Evolutionary conservation across 257 asterid genomes (phyloP), one percentile per base, ranked within the genome.

Genomic region (Solanum rostratum): DNA sequence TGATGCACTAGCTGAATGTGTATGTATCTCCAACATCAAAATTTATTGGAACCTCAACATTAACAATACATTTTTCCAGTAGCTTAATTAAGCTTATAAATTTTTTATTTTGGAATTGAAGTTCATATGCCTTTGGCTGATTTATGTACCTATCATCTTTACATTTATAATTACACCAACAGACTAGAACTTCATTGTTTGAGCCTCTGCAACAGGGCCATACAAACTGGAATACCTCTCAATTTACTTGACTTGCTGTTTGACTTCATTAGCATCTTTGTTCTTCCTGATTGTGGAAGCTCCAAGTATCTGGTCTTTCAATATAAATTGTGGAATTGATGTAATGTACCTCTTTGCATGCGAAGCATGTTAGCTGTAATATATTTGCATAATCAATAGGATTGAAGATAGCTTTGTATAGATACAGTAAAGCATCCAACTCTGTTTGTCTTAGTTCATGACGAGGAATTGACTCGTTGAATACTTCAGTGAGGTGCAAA

Each of bases 21-120:
- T 91, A 91, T 94, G 91, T 89, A 92, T 90, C 88, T 86, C 89
- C 94, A 82, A 82, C 88, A 88, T 89, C 92, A 91, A 85, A 89
- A 92, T 92, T 89, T 89, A 89, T 94, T 91, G 89, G 87, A 87
- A 85, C 86, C 93, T 76, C 88, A 90, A 88, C 86, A 88, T 93
- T 88, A 89, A 87, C 93, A 85, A 85, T 90, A 90, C 84, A 76
- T 89, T 90, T 89, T 88, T 85, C 86, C 88, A 86, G 86, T 88
- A 88, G 73, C 78, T 63, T 89, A 50, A 84, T 46, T 29, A 46
- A 78, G 82, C 63, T 78, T 78, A 50, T 50, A 50, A 30, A 16
- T 78, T 13, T 78, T 66, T 50, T 78, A 9, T 10, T 50, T 50
- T 7, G 46, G 46, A 78, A 50, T 78, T 78, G 29, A 78, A 46